Evolutionary conservation across 164 flowering plant species (phyloP), one percentile per base, ranked within the genome.

Genomic region (Paratinospora sagittata): DNA sequence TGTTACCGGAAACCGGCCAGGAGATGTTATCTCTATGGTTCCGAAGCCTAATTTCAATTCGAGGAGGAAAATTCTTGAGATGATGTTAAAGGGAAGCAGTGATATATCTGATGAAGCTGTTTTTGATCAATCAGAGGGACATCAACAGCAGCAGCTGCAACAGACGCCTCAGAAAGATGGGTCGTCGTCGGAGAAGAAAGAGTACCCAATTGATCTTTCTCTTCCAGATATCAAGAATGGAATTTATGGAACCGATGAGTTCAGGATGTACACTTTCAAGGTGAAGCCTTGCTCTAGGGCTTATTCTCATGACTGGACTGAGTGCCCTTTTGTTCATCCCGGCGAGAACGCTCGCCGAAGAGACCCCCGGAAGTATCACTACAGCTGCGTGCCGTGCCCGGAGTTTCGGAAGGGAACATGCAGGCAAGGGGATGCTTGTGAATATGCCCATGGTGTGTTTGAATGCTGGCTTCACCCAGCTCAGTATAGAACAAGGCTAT

Each of bases 391-490:
- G 17, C 97, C 98, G 0, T 94, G 98, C 81, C 98, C 97, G 0
- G 97, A 91, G 75, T 93, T 91, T 68, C 84, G 92, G 33, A 91
- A 90, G 75, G 97, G 93, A 27, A n/a, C 85, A 0, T 94, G 98
- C 79, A 75, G 81, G 60, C 85, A 84, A 43, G 95, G 87, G 0
- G 98, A 94, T 77, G 75, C 81, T 11, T 91, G 98, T 70, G 98
- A 94, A 72, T 91, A 92, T 78, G 96, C 97, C 2, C 97, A 94
- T 70, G 98, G 98, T 19, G 97, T 93, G 27, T 93, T 93, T 60
- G 98, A 93, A 78, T 89, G 90, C 45, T 93, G 98, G 98, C 89
- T 91, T 2, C 97, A 93, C 79, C 98, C 98, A 34, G 97, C 97
- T 6, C 98, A 90, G 74, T 91, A 93, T 70, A 78, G 89, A 33